phyloP scores from a whole-genome alignment of 192 early-diverging fungal species.

The Podila verticillata region DNA sequence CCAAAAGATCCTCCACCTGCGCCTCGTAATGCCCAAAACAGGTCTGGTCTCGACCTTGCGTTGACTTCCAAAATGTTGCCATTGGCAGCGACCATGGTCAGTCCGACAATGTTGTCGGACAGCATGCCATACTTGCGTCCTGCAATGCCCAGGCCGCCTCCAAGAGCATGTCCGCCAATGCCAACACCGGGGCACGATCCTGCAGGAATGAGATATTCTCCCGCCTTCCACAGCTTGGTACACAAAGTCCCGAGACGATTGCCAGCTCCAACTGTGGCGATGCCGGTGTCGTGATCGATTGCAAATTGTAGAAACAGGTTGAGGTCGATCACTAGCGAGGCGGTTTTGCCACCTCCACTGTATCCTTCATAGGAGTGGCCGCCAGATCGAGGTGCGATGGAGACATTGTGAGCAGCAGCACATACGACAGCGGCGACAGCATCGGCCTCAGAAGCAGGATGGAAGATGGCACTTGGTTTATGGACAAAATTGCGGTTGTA shows the following conservation, averaged over 20 bases:
- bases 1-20: slow-evolving; percentile 63
- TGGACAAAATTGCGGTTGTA: no score
- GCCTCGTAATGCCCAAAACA: slow-evolving; percentile 71
- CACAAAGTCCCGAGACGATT: slow-evolving; percentile 63
- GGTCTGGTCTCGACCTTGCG: slow-evolving; percentile 54
- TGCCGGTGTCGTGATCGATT: slow-evolving; percentile 1
- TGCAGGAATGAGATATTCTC: slow-evolving; percentile 53
- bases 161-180: slow-evolving; percentile 63
- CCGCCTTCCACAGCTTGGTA: slow-evolving; percentile 26
- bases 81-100: slow-evolving; percentile 55
- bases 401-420: slow-evolving; percentile 29
- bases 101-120: slow-evolving; percentile 56
- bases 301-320: no score
- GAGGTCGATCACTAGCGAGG: slow-evolving; percentile 62
- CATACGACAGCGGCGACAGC: slow-evolving; percentile 41
- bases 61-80: slow-evolving; percentile 54
- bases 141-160: slow-evolving; percentile 64
- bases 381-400: slow-evolving; percentile 57
- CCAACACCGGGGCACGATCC: slow-evolving; percentile 69
- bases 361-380: slow-evolving; percentile 70
- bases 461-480: no score
- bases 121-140: slow-evolving; percentile 60
- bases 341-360: slow-evolving; percentile 51
- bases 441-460: slow-evolving; percentile 5
- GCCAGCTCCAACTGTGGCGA: slow-evolving; percentile 58